Base-by-base conservation (phyloP, 2,329 filamentous ascomycete genomes). In the Cryoendolithus antarcticus region DNA sequence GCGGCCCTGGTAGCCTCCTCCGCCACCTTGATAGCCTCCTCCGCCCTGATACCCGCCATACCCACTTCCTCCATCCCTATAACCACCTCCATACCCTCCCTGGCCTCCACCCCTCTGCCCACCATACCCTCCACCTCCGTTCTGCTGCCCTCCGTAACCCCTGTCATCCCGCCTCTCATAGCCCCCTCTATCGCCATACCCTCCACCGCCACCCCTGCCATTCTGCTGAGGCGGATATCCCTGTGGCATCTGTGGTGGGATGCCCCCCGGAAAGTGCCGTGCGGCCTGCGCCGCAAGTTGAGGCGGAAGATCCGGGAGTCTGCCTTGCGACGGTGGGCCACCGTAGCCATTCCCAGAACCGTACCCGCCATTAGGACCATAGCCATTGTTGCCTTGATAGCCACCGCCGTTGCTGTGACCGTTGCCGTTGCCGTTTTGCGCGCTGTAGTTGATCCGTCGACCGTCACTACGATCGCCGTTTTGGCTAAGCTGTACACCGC, bases 401-500 rank as follows among this genome's bases (percentile, higher is more conserved):
- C 52, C 48, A 33, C 52, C 49, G 13, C 45, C 41, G n/a, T 53
- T 46, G 48, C 51, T 33, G 46, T 48, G 15, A 30, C 43, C 47
- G 24, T 49, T 44, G n/a, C n/a, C n/a, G n/a, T n/a, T n/a, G n/a
- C n/a, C n/a, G 31, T 52, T 48, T 11, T 51, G 43, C 4, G 47
- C 48, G 3, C 62, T 63, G 54, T 77, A 78, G 46, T 74, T 75
- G 54, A 75, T 71, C 11, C 64, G 66, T 35, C 63, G 62, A 30
- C 64, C 61, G 43, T 69, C 64, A 7, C 48, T 52, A 41, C 70
- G 60, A 19, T 67, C 64, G 8, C 62, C 60, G 39, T 65, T 61
- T 9, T 62, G 59, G 44, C 64, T 65, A 42, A 83, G 65, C 12
- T 77, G 77, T 4, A 70, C 80, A 29, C 82, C 82, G 9, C 82